Percentiles rank a stretch among this genome's conserved stretches.
These are phyloP conservation scores for Lentinula raphanica DNA, from an alignment of 768 basidiomycete genomes.

Conservation along the genomic window DNA sequence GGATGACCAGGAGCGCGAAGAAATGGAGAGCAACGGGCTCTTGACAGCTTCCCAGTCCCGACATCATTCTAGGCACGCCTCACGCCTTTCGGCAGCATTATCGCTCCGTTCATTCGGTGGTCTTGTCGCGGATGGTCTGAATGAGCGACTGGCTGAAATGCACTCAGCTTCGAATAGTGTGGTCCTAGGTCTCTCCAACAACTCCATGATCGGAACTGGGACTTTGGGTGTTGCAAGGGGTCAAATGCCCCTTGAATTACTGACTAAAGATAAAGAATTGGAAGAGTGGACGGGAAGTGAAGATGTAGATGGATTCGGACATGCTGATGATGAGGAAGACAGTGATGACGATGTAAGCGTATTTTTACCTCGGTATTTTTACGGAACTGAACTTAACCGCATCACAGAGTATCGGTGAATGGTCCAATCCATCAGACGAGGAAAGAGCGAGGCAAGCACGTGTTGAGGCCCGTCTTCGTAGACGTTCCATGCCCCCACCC, in stretches of 20 bases:
- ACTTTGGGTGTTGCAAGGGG: constrained; percentile 17
- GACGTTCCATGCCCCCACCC: constrained; percentile 42
- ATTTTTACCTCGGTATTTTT: constrained; percentile 10
- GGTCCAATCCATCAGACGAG: constrained; percentile 89
- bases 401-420: constrained; percentile 77
- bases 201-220: background rate
- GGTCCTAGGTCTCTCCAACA: background rate
- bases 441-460: constrained; percentile 71
- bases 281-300: constrained; percentile 85
- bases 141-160: constrained; percentile 16
- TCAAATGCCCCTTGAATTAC: constrained; percentile 18
- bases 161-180: constrained; percentile 1
- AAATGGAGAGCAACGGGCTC: constrained; percentile 32
- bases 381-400: background rate
- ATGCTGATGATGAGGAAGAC: constrained; percentile 17
- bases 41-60: constrained; percentile 46
- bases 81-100: constrained; percentile 60
- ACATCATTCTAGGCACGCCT: constrained; percentile 65
- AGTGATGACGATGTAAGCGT: constrained; percentile 67
- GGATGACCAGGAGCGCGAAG: constrained; percentile 29
- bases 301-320: constrained; percentile 43
- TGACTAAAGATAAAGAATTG: constrained; percentile 22
- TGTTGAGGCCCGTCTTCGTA: constrained; percentile 56
- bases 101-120: constrained; percentile 62
- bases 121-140: constrained; percentile 28